Conservation (phyloP, 495 filamentous ascomycete species). For the Aspergillus affinis region DNA sequence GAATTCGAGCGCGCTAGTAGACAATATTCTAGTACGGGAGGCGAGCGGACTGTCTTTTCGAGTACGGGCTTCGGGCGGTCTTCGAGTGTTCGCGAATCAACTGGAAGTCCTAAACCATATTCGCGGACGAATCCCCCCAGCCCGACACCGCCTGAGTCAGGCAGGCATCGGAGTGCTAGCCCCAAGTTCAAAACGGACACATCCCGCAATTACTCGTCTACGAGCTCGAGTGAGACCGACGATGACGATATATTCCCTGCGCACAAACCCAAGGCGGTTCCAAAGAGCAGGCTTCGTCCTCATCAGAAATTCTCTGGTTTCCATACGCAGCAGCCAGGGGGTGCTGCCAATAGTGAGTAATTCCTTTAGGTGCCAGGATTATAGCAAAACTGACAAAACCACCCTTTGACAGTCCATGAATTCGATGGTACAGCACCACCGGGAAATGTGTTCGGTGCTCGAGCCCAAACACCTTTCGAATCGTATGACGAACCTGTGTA, state of each 20-base stretch:
- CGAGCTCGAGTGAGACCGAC: constrained; percentile 40
- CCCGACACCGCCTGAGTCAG: constrained; percentile 27
- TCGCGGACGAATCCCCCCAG: constrained; percentile 39
- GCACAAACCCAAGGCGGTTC: constrained; percentile 43
- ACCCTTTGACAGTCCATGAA: constrained; percentile 34
- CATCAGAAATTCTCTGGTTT: constrained; percentile 38
- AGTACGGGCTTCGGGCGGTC: constrained; percentile 46
- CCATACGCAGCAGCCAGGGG: constrained; percentile 23
- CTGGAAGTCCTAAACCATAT: constrained; percentile 30
- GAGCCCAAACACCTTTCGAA: constrained; percentile 18
- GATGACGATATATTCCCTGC: constrained; percentile 25
- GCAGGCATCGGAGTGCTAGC: constrained; percentile 41
- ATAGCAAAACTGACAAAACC: constrained; percentile 26
- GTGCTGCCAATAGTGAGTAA: constrained; percentile 34
- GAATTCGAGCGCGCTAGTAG: constrained; percentile 58
- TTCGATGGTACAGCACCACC: constrained; percentile 38
- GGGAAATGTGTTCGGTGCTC: constrained; percentile 17
- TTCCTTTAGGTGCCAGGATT: background rate
- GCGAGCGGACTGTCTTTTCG: constrained; percentile 64
- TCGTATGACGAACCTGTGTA: constrained; percentile 20
- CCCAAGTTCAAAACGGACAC: constrained; percentile 31
- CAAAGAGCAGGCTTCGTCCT: constrained; percentile 41
- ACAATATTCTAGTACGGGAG: constrained; percentile 65
- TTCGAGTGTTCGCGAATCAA: constrained; percentile 44
- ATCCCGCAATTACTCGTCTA: constrained; percentile 29